Base-by-base conservation (phyloP, 2,329 filamentous ascomycete species). In the Penicillium sumatraense region DNA sequence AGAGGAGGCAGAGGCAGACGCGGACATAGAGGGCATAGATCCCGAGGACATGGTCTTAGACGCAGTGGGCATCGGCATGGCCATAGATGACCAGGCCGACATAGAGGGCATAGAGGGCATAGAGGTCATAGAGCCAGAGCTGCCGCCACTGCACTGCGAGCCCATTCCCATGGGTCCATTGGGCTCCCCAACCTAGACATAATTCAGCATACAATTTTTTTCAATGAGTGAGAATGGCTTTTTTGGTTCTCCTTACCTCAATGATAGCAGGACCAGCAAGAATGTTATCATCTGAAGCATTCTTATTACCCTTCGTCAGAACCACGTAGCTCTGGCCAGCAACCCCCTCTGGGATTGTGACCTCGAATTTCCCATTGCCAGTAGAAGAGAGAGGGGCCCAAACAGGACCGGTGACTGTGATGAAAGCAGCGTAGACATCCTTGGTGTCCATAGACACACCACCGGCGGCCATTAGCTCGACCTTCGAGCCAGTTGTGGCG, bases 181-280 rank as follows among this genome's bases (percentile, higher is more conserved):
- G 26, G 26, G 26, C 26, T 29, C 2, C 26, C 26, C 26, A 29
- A 29, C 26, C 26, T 29, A 29, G 26, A 29, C 26, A 5, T 2
- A 29, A 29, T 7, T 29, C 5, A 29, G 26, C 26, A 29, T 29
- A 29, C 4, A 29, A 29, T 29, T 5, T 5, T 29, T 7, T 29
- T n/a, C n/a, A 29, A 29, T 5, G 26, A 29, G 26, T n/a, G 8
- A 14, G 6, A 5, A 10, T 11, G 7, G 31, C 8, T 35, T 35
- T 16, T 35, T 11, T 5, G 8, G 3, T 14, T 29, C 2, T 35
- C 3, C 7, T 57, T 62, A 72, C 67, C 59, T 72, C 69, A 38
- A 72, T 54, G 16, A 72, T 68, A 44, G 68, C 69, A 16, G 70
- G 71, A 2, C 69, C 69, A 33, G 69, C 68, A 50, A 72, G 44